Evolutionary conservation across 768 basidiomycete genomes (phyloP).

Genomic region (Royoungia palumana): DNA sequence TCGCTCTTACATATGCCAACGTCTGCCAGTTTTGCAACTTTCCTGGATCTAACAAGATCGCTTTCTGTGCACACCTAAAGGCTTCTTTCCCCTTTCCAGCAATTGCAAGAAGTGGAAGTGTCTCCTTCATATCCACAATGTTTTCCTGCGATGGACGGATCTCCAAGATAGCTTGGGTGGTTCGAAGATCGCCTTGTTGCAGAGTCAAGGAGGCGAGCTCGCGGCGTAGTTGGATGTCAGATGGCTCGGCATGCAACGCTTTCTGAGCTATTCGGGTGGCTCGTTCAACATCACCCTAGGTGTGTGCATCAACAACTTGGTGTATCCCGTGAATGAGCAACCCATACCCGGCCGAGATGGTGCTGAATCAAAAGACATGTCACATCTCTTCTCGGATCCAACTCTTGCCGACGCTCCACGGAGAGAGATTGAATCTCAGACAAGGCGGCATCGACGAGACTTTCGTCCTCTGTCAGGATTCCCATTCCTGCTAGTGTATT

Average conservation of each 20-base stretch:
- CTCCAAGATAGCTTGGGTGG: conserved; percentile 48
- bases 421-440: conserved; percentile 75
- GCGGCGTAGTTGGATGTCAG: conserved; percentile 44
- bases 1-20: conserved; percentile 51
- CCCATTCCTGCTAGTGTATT: conserved; percentile 89
- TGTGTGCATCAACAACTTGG: background rate
- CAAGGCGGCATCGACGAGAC: conserved; percentile 80
- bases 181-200: conserved; percentile 40
- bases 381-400: conserved; percentile 71
- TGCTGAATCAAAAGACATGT: conserved; percentile 71
- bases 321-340: background rate
- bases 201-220: conserved; percentile 55
- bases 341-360: conserved; percentile 65
- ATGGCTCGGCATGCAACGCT: conserved; percentile 56
- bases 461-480: conserved; percentile 72
- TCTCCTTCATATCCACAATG: conserved; percentile 36
- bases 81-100: conserved; percentile 35
- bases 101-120: conserved; percentile 51
- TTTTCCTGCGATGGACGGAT: conserved; percentile 29
- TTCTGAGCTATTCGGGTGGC: conserved; percentile 56
- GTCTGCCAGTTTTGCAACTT: conserved; percentile 53
- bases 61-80: conserved; percentile 53
- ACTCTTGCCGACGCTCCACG: conserved; percentile 54
- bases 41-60: conserved; percentile 54
- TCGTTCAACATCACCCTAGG: conserved; percentile 46